Evolutionary conservation across 257 asterid species (phyloP), one percentile per base, ranked within the genome.

Genomic region (Linaria vulgaris): DNA sequence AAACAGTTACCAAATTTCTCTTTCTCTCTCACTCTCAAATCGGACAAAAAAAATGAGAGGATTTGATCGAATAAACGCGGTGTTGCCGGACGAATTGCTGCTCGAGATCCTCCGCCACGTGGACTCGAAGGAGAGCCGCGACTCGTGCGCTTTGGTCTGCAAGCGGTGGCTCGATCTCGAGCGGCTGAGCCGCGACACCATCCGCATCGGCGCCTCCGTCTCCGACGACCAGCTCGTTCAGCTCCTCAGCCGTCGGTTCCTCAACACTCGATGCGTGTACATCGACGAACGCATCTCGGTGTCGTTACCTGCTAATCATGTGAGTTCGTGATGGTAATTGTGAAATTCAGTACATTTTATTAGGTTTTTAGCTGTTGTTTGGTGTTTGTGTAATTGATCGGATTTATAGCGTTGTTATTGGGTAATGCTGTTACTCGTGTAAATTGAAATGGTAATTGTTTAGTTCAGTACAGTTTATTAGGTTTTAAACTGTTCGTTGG

Each of bases 151-250:
- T 4, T 78, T 88, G 22, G 96, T 91, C 23, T 88, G 96, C 85
- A 79, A 83, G 82, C 68, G 89, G 69, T 91, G 97, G 97, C 94
- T 82, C 12, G 47, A 61, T 77, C 89, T 88, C 23, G 94, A 85
- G 84, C 81, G 95, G 48, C 84, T 76, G 50, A 81, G 89, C 80
- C 94, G 95, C 41, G 77, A 78, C 4, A 77, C 88, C 23, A 73
- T 88, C 45, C 86, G 78, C 1, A 85, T 80, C 69, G 95, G 71
- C 87, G 97, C 96, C 96, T 85, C 10, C 49, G 67, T 79, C 89
- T 87, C 22, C 91, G 85, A 83, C 82, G 95, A 47, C 86, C 75
- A 56, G 80, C 88, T 81, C 90, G 95, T 30, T 76, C 75, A 2
- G 74, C 87, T 31, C 68, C 83, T 43, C 17, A 66, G 92, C 68